A percentile compares a stretch with the other conserved stretches of the same genome.
phyloP scores from a whole-genome alignment of 257 asterid genomes.

The Penstemon eatonii region DNA sequence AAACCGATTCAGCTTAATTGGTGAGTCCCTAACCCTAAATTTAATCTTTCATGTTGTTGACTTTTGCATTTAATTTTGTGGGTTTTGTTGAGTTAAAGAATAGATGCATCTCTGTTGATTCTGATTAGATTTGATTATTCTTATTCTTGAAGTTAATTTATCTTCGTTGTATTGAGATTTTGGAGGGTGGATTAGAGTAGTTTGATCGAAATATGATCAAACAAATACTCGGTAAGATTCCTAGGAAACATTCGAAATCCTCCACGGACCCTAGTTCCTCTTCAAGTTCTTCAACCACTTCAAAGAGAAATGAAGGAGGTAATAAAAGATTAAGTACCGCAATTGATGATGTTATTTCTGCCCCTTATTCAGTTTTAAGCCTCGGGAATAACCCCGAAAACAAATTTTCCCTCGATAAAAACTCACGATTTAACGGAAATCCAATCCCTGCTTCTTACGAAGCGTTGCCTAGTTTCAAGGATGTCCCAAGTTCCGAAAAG shows the following conservation, averaged over 20 bases:
- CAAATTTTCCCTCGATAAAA: slow-evolving; percentile 14
- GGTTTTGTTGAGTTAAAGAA: slow-evolving; percentile 27
- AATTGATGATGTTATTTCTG: slow-evolving; percentile 28
- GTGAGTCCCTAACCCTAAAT: slow-evolving; percentile 28
- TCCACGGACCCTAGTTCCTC: slow-evolving; percentile 19
- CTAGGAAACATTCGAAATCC: slow-evolving; percentile 36
- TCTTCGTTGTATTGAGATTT: not conserved
- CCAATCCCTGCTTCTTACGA: slow-evolving; percentile 16
- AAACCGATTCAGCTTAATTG: slow-evolving; percentile 22
- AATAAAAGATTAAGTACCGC: slow-evolving; percentile 20
- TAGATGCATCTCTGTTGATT: slow-evolving; percentile 22
- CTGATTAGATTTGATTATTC: slow-evolving; percentile 30
- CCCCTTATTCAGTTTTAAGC: slow-evolving; percentile 31
- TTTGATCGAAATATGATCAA: slow-evolving; percentile 30
- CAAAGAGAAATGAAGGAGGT: slow-evolving; percentile 30
- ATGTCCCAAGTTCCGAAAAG: slow-evolving; percentile 32
- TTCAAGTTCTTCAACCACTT: slow-evolving; percentile 22
- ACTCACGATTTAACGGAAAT: slow-evolving; percentile 15
- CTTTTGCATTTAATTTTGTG: slow-evolving; percentile 30
- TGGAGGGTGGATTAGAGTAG: slow-evolving; percentile 19
- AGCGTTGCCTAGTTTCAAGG: slow-evolving; percentile 34
- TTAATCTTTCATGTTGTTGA: slow-evolving; percentile 23
- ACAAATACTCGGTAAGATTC: slow-evolving; percentile 36
- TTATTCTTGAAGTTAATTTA: slow-evolving; percentile 9
- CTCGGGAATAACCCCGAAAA: slow-evolving; percentile 18